Evolutionary conservation across 805 yeast genomes (phyloP).

Genomic region (Yarrowia hollandica): DNA sequence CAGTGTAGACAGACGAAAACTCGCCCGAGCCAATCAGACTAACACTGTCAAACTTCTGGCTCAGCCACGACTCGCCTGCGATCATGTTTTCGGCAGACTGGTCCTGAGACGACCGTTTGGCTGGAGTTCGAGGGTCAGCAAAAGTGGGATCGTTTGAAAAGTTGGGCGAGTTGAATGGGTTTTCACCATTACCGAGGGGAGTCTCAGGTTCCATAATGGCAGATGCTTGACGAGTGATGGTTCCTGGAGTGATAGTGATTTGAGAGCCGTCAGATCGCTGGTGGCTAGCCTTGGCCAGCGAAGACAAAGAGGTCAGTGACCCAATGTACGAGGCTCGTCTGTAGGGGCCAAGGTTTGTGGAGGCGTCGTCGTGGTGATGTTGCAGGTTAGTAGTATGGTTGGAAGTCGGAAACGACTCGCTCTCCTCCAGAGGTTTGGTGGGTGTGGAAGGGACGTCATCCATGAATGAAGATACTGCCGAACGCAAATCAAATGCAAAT

Average conservation of each 20-base stretch:
- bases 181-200: background rate
- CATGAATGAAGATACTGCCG: slow-evolving; percentile 18
- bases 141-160: slow-evolving; percentile 7
- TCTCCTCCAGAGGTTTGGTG: slow-evolving; percentile 7
- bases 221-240: slow-evolving; percentile 9
- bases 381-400: background rate
- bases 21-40: slow-evolving; percentile 79
- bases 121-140: slow-evolving; percentile 28
- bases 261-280: slow-evolving; percentile 25
- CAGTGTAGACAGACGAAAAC: slow-evolving; percentile 84
- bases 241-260: slow-evolving; percentile 19
- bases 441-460: slow-evolving; percentile 27
- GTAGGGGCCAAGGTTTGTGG: background rate
- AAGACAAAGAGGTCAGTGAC: slow-evolving; percentile 10
- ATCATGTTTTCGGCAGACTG: slow-evolving; percentile 30
- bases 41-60: slow-evolving; percentile 62
- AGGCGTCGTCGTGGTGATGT: background rate
- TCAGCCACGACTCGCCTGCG: slow-evolving; percentile 40
- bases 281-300: slow-evolving; percentile 2
- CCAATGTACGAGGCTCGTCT: slow-evolving; percentile 10
- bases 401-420: background rate
- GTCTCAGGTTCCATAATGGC: slow-evolving; percentile 14
- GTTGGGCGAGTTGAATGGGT: slow-evolving; percentile 20
- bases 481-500: slow-evolving; percentile 23
- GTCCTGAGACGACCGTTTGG: slow-evolving; percentile 3